These are phyloP conservation scores for Heterobasidion irregulare DNA, from an alignment of 1,284 basidiomycete species.

Conservation along the genomic window DNA sequence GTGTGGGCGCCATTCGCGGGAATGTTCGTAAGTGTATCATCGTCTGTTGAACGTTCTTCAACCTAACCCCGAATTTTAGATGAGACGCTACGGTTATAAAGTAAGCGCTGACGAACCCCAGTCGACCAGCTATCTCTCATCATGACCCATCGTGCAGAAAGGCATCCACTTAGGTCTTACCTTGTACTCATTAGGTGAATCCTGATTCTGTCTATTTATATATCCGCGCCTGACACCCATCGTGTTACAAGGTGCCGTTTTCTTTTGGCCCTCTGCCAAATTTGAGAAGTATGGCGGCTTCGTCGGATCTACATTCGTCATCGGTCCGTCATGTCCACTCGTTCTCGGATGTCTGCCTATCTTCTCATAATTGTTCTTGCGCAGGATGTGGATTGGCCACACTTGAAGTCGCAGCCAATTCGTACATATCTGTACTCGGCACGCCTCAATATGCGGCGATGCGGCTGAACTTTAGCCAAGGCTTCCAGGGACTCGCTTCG, in stretches of 20 bases:
- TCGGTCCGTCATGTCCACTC: slow-evolving; percentile 28
- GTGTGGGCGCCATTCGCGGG: slow-evolving; percentile 54
- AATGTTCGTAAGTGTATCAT: slow-evolving; percentile 31
- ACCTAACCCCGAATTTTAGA: slow-evolving; percentile 25
- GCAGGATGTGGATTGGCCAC: slow-evolving; percentile 65
- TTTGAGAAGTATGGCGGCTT: slow-evolving; percentile 65
- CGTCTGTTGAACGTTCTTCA: neutral
- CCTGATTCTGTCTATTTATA: neutral
- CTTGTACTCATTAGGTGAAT: slow-evolving; percentile 57
- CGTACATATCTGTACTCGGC: slow-evolving; percentile 68
- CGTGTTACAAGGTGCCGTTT: slow-evolving; percentile 43
- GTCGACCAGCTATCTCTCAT: neutral
- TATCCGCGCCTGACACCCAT: slow-evolving; percentile 3
- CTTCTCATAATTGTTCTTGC: neutral
- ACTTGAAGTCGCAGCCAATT: slow-evolving; percentile 71
- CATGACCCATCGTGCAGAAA: slow-evolving; percentile 26
- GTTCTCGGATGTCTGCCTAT: neutral
- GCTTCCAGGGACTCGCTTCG: slow-evolving; percentile 74
- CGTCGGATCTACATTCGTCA: slow-evolving; percentile 64
- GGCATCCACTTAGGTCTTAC: slow-evolving; percentile 63
- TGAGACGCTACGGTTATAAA: slow-evolving; percentile 54
- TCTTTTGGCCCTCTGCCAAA: slow-evolving; percentile 77
- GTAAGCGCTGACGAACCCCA: slow-evolving; percentile 18
- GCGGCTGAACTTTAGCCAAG: slow-evolving; percentile 76
- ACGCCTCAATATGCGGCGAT: slow-evolving; percentile 66